Evolutionary conservation across 257 asterid genomes (phyloP).

Genomic region (Petunia axillaris): DNA sequence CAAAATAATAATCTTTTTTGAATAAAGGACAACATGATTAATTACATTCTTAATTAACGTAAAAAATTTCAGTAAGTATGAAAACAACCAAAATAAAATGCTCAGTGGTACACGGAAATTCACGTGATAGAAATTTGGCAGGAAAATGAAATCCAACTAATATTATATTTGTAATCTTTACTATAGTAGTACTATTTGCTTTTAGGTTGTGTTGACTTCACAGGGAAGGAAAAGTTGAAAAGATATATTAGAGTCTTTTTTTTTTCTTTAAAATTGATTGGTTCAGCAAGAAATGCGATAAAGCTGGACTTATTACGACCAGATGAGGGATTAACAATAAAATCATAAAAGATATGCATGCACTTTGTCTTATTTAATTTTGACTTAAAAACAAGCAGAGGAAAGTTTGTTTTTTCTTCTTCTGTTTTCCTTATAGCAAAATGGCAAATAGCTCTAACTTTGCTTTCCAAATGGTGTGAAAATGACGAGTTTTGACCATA

Average conservation of each 20-base stretch:
- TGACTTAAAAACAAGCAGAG: not conserved
- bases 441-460: no score
- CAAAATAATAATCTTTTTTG: no score
- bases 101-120: no score
- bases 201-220: not conserved
- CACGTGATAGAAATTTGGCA: not conserved
- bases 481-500: no score
- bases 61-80: no score
- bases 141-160: not conserved
- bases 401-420: no score
- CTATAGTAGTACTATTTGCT: not conserved
- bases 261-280: not conserved
- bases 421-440: no score
- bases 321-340: not conserved
- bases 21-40: no score
- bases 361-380: not conserved
- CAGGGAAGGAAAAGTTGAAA: not conserved
- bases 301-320: not conserved
- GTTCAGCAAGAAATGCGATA: not conserved
- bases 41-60: no score
- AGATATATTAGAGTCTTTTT: not conserved
- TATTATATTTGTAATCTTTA: not conserved
- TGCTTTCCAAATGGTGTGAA: no score
- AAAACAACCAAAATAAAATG: no score
- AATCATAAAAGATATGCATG: not conserved